Evolutionary conservation across 345 rosid species (phyloP).

Genomic region (Melaleuca alternifolia): DNA sequence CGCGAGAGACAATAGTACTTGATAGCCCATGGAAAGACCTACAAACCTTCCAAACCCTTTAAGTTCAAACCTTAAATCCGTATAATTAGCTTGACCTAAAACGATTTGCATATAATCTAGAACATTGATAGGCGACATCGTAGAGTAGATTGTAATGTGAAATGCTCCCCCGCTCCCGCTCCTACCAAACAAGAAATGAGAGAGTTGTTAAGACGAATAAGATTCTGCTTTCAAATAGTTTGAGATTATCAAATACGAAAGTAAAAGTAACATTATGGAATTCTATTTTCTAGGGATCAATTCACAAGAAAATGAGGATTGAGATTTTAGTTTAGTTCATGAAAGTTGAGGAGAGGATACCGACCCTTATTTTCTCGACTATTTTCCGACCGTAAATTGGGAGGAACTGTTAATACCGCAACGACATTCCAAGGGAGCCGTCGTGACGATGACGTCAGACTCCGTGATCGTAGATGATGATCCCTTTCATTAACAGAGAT

Average conservation of each 20-base stretch:
- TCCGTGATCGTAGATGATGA: not conserved
- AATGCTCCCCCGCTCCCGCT: too few species aligned
- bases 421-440: accelerated
- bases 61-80: too few species aligned
- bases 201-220: too few species aligned
- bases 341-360: accelerated
- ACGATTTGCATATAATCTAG: too few species aligned
- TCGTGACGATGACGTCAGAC: not conserved
- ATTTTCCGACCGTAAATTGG: accelerated
- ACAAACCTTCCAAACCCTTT: too few species aligned
- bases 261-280: not conserved
- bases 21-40: too few species aligned
- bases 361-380: not conserved
- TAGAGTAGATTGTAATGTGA: too few species aligned
- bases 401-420: accelerated
- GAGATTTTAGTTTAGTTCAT: too few species aligned
- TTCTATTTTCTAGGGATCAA: not conserved
- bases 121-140: accelerated
- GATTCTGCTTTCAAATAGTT: not conserved
- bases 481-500: not conserved
- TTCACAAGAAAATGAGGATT: too few species aligned
- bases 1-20: too few species aligned
- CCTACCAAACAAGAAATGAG: too few species aligned
- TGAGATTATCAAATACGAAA: not conserved
- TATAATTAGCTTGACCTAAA: too few species aligned